phyloP scores from a whole-genome alignment of 805 yeast species.

The Lipomyces spencermartinsiae region DNA sequence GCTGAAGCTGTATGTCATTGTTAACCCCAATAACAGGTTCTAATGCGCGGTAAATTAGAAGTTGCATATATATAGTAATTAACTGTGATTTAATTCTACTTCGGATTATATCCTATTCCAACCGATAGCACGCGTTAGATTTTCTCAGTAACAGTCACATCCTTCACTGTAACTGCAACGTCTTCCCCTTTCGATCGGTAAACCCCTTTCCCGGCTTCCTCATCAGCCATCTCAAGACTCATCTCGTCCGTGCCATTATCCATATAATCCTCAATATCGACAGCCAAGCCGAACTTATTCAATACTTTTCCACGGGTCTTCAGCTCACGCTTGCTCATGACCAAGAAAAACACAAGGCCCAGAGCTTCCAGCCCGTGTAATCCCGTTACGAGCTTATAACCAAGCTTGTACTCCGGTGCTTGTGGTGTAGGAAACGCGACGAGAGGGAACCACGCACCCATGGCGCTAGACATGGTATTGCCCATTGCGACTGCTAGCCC shows the following conservation, averaged over 20 bases:
- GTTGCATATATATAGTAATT: no score
- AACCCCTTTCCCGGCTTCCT: neutral
- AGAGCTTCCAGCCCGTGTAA: conserved; percentile 1
- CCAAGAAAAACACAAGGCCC: conserved; percentile 19
- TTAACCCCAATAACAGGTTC: no score
- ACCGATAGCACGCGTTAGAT: neutral
- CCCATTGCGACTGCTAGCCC: conserved; percentile 44
- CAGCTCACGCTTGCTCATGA: conserved; percentile 11
- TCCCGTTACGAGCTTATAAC: conserved; percentile 37
- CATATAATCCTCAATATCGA: conserved; percentile 19
- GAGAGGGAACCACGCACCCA: conserved; percentile 51
- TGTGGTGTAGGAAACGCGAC: conserved; percentile 49
- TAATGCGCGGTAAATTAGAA: no score
- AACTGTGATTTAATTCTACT: neutral
- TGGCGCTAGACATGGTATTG: conserved; percentile 44
- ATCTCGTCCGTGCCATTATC: neutral
- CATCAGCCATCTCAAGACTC: neutral
- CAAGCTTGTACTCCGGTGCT: conserved; percentile 43
- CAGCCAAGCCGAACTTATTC: conserved; percentile 14
- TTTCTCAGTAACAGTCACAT: neutral
- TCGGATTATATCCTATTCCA: neutral
- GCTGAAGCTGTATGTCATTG: no score
- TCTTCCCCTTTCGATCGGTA: neutral
- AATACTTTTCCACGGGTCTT: neutral
- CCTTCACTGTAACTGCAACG: neutral